Evolutionary conservation across 768 basidiomycete species (phyloP).

Genomic region (Tulasnella sp.): DNA sequence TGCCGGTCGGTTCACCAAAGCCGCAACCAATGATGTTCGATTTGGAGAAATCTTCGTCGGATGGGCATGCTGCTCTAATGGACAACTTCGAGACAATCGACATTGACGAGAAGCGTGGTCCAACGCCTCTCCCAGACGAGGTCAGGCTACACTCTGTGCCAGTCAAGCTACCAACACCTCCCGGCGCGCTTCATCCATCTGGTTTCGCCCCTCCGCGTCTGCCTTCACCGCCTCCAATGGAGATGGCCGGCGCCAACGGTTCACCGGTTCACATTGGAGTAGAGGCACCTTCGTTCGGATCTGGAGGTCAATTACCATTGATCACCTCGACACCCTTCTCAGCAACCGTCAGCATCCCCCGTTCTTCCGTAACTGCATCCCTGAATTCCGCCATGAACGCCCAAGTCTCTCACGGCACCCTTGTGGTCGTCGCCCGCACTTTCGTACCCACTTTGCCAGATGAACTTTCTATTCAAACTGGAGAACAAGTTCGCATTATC

Average conservation of each 20-base stretch:
- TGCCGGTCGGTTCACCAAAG: slow-evolving; percentile 5
- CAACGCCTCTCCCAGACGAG: background rate
- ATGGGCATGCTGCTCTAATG: background rate
- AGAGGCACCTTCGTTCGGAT: background rate
- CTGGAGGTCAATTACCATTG: background rate
- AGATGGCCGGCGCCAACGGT: background rate
- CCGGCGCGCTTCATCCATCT: slow-evolving; percentile 12
- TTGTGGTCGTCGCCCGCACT: slow-evolving; percentile 18
- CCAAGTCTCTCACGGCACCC: background rate
- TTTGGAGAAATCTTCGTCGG: background rate
- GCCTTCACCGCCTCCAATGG: slow-evolving; percentile 16
- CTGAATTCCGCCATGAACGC: background rate
- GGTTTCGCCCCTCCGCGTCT: slow-evolving; percentile 5
- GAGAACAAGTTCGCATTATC: slow-evolving; percentile 16
- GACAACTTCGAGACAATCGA: slow-evolving; percentile 17
- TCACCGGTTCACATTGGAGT: background rate
- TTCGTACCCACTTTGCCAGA: slow-evolving; percentile 19
- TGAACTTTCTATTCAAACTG: slow-evolving; percentile 14
- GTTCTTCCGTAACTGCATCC: background rate
- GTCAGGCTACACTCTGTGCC: background rate
- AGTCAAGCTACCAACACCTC: background rate
- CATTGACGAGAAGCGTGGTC: slow-evolving; percentile 18
- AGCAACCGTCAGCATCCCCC: background rate
- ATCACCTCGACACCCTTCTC: slow-evolving; percentile 15
- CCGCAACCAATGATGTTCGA: background rate